These are phyloP conservation scores for Ochetophila trinervis DNA, from an alignment of 306 rosid genomes.

Conservation along the genomic window DNA sequence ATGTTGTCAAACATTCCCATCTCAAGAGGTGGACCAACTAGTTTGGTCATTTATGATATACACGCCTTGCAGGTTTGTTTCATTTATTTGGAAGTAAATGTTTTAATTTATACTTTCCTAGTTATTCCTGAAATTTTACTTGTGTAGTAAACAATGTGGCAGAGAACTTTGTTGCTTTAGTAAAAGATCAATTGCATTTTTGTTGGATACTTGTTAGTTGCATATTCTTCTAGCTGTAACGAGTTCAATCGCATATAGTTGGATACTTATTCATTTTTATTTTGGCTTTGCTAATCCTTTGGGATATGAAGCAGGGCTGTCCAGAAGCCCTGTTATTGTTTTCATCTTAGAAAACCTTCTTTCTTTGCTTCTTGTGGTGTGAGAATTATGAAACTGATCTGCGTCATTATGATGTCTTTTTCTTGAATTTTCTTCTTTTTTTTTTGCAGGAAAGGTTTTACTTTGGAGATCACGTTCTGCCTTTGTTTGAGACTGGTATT, in stretches of 20 bases:
- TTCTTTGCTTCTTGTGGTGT: background rate
- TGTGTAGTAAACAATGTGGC: too few relatives aligned
- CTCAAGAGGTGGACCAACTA: conserved; percentile 96
- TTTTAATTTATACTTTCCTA: conserved; percentile 8
- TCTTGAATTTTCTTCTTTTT: conserved; percentile 9
- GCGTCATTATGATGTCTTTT: too few relatives aligned
- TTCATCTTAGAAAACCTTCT: background rate
- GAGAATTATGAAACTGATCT: too few relatives aligned
- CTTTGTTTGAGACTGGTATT: conserved; percentile 94
- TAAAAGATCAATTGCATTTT: background rate
- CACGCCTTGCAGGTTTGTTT: conserved; percentile 91
- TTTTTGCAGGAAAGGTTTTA: conserved; percentile 86
- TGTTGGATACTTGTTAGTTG: background rate
- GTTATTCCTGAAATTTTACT: conserved; percentile 6
- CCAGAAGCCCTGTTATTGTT: background rate
- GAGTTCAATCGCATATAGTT: too few relatives aligned
- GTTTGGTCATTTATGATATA: conserved; percentile 86
- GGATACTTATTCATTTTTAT: too few relatives aligned
- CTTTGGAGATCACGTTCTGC: conserved; percentile 93
- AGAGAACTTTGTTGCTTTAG: background rate
- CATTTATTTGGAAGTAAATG: conserved; percentile 8
- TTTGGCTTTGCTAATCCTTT: too few relatives aligned
- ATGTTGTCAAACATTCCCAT: conserved; percentile 90
- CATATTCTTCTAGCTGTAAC: too few relatives aligned
- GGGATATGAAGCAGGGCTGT: background rate